A percentile compares a stretch with the other conserved stretches of the same genome.
These are phyloP conservation scores for Elongisporangium undulatum DNA, from an alignment of 352 stramenopile species.

Conservation along the genomic window DNA sequence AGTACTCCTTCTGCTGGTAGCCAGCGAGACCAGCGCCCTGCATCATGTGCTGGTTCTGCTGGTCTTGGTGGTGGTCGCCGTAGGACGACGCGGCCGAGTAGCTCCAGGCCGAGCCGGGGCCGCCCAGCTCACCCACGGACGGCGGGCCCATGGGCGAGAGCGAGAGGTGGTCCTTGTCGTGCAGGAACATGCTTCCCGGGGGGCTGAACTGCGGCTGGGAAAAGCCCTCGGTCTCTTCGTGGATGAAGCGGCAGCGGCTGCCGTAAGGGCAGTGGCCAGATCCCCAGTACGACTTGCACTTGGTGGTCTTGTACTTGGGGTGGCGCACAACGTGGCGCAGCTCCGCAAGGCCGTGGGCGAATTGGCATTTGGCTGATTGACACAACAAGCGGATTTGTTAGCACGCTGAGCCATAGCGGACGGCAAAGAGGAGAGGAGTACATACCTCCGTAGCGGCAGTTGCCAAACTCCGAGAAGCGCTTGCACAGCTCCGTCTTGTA, in stretches of 20 bases:
- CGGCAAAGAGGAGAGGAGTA: not conserved
- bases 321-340: conserved; percentile 82
- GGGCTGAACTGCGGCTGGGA: conserved; percentile 50
- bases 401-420: not conserved
- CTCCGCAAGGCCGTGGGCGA: conserved; percentile 77
- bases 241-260: conserved; percentile 85
- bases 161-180: conserved; percentile 40
- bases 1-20: conserved; percentile 66
- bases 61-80: conserved; percentile 17
- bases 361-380: conserved; percentile 76
- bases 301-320: conserved; percentile 91
- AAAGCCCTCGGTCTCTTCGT: conserved; percentile 73
- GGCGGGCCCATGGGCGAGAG: conserved; percentile 13
- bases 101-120: conserved; percentile 20
- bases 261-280: conserved; percentile 86
- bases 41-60: conserved; percentile 22
- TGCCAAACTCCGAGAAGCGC: conserved; percentile 83
- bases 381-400: conserved; percentile 7
- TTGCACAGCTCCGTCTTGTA: conserved; percentile 90
- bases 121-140: conserved; percentile 5
- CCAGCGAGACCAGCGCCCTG: conserved; percentile 6
- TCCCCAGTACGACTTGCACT: conserved; percentile 90
- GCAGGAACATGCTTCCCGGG: conserved; percentile 50
- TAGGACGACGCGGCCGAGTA: conserved; percentile 20
- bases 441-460: conserved; percentile 79